Evolutionary conservation across 163 green algal species (phyloP).

Genomic region (Coccomyxa subellipsoidea): DNA sequence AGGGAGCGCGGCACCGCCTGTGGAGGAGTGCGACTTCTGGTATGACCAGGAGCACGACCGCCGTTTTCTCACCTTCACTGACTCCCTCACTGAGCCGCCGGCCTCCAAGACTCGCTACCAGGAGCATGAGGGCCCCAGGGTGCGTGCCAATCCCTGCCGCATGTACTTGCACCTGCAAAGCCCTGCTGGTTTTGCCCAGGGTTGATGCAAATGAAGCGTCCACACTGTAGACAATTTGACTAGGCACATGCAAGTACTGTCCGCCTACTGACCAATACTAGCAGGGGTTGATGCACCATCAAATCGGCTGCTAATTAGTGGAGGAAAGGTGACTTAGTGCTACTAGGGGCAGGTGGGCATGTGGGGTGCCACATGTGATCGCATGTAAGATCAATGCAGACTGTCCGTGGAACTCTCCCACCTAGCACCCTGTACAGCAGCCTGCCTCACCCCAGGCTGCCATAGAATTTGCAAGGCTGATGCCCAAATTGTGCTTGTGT

Average conservation of each 20-base stretch:
- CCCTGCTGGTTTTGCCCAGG: not conserved
- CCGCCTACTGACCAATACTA: not conserved
- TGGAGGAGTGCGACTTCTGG: slow-evolving; percentile 26
- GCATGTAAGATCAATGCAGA: too few species aligned
- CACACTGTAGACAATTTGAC: not conserved
- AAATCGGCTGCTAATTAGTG: not conserved
- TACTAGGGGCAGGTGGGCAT: too few species aligned
- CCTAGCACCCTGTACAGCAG: too few species aligned
- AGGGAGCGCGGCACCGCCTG: not conserved
- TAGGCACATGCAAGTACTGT: not conserved
- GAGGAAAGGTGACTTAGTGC: too few species aligned
- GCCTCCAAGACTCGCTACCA: not conserved
- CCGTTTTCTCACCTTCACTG: slow-evolving; percentile 21
- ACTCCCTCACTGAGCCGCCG: not conserved
- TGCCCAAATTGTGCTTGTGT: too few species aligned
- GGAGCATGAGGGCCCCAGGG: not conserved
- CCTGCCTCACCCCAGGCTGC: too few species aligned
- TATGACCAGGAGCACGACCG: slow-evolving; percentile 27
- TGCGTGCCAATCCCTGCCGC: too few species aligned
- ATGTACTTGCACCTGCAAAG: not conserved
- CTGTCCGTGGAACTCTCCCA: too few species aligned
- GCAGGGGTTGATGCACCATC: not conserved
- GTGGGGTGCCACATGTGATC: too few species aligned
- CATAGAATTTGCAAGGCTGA: too few species aligned
- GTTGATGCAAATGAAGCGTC: not conserved